Evolutionary conservation across 805 yeast genomes (phyloP).

Genomic region (Metschnikowia kunwiensis): DNA sequence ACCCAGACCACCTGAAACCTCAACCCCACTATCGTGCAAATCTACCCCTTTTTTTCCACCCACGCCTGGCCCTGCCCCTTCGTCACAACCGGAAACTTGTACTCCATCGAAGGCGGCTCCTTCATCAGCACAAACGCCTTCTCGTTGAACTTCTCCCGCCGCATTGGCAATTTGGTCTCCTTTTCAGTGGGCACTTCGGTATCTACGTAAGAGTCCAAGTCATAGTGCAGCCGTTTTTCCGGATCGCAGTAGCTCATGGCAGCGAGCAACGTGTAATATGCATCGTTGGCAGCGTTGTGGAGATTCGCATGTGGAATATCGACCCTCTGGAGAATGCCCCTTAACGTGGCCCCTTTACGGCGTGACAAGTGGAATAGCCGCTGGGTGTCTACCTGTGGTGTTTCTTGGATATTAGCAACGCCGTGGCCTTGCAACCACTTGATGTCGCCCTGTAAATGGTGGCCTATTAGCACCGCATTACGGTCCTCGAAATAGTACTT

Average conservation of each 20-base stretch:
- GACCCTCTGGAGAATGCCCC: constrained; percentile 21
- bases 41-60: neutral
- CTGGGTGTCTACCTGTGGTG: constrained; percentile 22
- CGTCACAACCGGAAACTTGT: constrained; percentile 1
- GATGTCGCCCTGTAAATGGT: constrained; percentile 18
- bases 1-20: no score
- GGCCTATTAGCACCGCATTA: constrained; percentile 22
- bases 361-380: constrained; percentile 17
- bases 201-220: constrained; percentile 15
- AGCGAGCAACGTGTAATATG: constrained; percentile 27
- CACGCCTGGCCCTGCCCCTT: neutral
- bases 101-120: constrained; percentile 5
- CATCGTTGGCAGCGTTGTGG: constrained; percentile 31
- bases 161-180: constrained; percentile 1
- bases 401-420: constrained; percentile 4
- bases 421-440: constrained; percentile 17
- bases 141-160: constrained; percentile 3
- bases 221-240: constrained; percentile 13
- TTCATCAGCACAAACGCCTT: constrained; percentile 4
- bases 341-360: constrained; percentile 19
- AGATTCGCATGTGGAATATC: constrained; percentile 25
- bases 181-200: neutral
- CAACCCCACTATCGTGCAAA: neutral
- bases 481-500: constrained; percentile 16
- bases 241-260: constrained; percentile 27